A percentile compares a stretch with the other conserved stretches of the same genome.
These are phyloP conservation scores for Talaromyces sp. DNA, from an alignment of 2,329 filamentous ascomycete genomes.

Conservation along the genomic window DNA sequence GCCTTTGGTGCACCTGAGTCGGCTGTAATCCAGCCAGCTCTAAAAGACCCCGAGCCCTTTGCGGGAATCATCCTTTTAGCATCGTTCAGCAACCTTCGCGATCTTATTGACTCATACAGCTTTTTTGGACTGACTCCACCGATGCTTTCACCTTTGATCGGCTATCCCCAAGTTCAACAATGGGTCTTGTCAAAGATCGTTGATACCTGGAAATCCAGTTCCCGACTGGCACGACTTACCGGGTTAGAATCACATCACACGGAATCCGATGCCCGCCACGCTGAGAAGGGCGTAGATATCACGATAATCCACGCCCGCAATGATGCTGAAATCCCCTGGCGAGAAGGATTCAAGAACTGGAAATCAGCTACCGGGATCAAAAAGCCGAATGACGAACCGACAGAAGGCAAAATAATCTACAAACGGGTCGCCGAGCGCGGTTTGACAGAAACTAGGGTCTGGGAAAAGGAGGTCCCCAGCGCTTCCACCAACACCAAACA, in stretches of 20 bases:
- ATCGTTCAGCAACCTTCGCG: slow-evolving; percentile 69
- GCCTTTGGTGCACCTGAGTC: slow-evolving; percentile 39
- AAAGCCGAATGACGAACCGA: slow-evolving; percentile 13
- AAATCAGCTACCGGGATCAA: slow-evolving; percentile 27
- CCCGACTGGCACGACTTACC: slow-evolving; percentile 50
- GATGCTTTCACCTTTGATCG: slow-evolving; percentile 67
- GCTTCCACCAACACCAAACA: not conserved
- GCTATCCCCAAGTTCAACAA: slow-evolving; percentile 59
- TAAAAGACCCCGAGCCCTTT: slow-evolving; percentile 54
- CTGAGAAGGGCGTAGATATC: slow-evolving; percentile 54
- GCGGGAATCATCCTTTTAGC: slow-evolving; percentile 75
- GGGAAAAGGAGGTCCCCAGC: slow-evolving; percentile 24
- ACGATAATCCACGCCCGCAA: slow-evolving; percentile 74
- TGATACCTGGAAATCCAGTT: slow-evolving; percentile 75
- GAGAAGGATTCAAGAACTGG: slow-evolving; percentile 37
- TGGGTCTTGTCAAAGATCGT: slow-evolving; percentile 59
- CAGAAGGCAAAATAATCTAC: slow-evolving; percentile 22
- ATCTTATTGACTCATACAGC: slow-evolving; percentile 70
- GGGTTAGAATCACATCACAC: slow-evolving; percentile 22
- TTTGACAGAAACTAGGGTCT: slow-evolving; percentile 30
- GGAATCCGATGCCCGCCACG: slow-evolving; percentile 47
- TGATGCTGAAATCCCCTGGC: slow-evolving; percentile 76
- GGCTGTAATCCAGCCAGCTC: slow-evolving; percentile 34
- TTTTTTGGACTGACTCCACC: slow-evolving; percentile 70
- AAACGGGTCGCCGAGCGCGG: slow-evolving; percentile 24